Evolutionary conservation across 768 basidiomycete species (phyloP).

Genomic region (Atractiella rhizophila): DNA sequence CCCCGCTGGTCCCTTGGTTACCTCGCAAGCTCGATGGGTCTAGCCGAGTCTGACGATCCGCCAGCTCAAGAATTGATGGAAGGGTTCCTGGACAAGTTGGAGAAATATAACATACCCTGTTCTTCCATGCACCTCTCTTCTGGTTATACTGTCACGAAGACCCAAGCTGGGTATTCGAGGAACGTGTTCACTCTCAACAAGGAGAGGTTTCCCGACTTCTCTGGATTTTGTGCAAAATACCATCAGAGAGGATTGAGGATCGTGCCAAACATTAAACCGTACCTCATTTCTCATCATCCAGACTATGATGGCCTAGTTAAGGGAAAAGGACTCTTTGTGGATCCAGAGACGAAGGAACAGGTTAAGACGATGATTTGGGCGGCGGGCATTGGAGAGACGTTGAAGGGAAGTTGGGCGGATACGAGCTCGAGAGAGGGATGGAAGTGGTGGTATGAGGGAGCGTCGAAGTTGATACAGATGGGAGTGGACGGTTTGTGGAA

Average conservation of each 20-base stretch:
- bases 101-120: slow-evolving; percentile 20
- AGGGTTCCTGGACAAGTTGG: slow-evolving; percentile 19
- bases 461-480: slow-evolving; percentile 15
- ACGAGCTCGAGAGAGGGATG: slow-evolving; percentile 17
- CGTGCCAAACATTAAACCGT: slow-evolving; percentile 21
- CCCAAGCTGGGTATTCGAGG: slow-evolving; percentile 10
- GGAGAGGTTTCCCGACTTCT: slow-evolving; percentile 21
- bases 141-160: slow-evolving; percentile 16
- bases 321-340: slow-evolving; percentile 17
- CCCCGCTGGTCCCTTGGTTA: slow-evolving; percentile 20
- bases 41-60: slow-evolving; percentile 19
- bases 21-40: slow-evolving; percentile 20
- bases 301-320: slow-evolving; percentile 13
- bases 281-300: slow-evolving; percentile 18
- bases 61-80: slow-evolving; percentile 19
- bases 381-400: slow-evolving; percentile 15
- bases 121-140: slow-evolving; percentile 21
- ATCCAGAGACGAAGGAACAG: slow-evolving; percentile 14
- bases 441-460: slow-evolving; percentile 20
- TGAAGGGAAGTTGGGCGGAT: slow-evolving; percentile 20
- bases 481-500: slow-evolving; percentile 22
- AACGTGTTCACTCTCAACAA: slow-evolving; percentile 19
- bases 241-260: slow-evolving; percentile 20
- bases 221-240: slow-evolving; percentile 16
- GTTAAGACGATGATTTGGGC: slow-evolving; percentile 18